A percentile compares a stretch with the other conserved stretches of the same genome.
phyloP scores from a whole-genome alignment of 306 rosid species.

The Senna tora region DNA sequence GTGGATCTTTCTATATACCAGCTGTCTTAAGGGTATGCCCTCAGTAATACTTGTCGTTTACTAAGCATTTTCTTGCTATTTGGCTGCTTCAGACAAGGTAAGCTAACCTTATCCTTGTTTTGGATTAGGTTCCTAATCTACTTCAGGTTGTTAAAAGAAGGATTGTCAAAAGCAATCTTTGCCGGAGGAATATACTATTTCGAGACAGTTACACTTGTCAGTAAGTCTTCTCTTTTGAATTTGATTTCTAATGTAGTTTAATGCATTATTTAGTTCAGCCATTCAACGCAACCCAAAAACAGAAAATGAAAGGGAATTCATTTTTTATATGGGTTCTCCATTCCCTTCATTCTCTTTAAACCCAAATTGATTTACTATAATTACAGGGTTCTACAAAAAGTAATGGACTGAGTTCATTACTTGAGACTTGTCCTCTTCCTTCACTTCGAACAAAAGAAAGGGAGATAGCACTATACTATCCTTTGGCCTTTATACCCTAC shows the following conservation, averaged over 20 bases:
- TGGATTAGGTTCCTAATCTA: constrained; percentile 83
- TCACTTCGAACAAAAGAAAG: not conserved
- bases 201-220: constrained; percentile 86
- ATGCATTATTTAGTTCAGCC: constrained; percentile 35
- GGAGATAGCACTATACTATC: not conserved
- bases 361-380: not conserved
- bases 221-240: constrained; percentile 58
- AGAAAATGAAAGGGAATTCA: not conserved
- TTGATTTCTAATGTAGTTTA: constrained; percentile 23
- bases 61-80: constrained; percentile 22
- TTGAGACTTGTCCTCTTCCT: not conserved
- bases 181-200: constrained; percentile 80
- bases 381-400: not conserved
- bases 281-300: not conserved
- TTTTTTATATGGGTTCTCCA: not conserved
- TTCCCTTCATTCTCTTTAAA: not conserved
- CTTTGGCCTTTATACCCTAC: not conserved
- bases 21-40: constrained; percentile 88
- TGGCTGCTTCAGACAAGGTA: constrained; percentile 28
- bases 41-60: constrained; percentile 19
- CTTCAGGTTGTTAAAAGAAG: constrained; percentile 94
- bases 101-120: constrained; percentile 40
- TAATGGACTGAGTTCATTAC: not conserved
- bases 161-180: constrained; percentile 62
- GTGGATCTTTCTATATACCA: constrained; percentile 90